Percentiles rank a stretch among this genome's conserved stretches.
Conservation (phyloP, 2,329 filamentous ascomycete genomes). For the Escovopsis sp. region DNA sequence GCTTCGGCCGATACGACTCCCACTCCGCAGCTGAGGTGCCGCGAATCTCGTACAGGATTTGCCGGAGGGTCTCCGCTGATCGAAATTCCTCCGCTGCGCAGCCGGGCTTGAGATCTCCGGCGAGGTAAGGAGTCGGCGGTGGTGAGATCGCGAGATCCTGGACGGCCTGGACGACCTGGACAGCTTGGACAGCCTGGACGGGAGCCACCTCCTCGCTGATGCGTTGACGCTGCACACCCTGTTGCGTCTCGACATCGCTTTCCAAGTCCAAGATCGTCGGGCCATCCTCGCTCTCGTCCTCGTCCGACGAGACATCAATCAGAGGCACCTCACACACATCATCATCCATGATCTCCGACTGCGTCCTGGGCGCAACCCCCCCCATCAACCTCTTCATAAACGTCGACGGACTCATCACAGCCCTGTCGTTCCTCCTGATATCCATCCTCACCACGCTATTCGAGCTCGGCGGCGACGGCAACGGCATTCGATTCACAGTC, state of each 20-base stretch:
- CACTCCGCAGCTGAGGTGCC: background rate
- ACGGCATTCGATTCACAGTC: no score
- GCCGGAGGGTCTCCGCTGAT: background rate
- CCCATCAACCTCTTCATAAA: background rate
- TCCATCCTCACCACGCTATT: background rate
- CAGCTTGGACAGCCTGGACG: background rate
- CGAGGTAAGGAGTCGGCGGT: no score
- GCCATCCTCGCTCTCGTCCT: background rate
- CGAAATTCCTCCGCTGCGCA: background rate
- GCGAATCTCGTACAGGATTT: background rate
- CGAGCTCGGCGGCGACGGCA: no score
- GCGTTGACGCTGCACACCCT: no score
- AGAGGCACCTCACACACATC: no score
- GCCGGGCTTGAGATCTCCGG: background rate
- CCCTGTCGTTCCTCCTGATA: background rate
- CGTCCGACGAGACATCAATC: no score
- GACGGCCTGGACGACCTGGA: background rate
- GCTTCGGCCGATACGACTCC: slow-evolving; percentile 1
- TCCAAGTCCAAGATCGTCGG: background rate
- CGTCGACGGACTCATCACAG: background rate
- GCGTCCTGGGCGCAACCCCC: background rate
- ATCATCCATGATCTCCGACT: background rate
- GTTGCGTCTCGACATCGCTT: background rate
- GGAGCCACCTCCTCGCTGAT: background rate
- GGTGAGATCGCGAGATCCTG: no score